These are phyloP conservation scores for Rosa lucieae DNA, from an alignment of 306 rosid species.

Conservation along the genomic window DNA sequence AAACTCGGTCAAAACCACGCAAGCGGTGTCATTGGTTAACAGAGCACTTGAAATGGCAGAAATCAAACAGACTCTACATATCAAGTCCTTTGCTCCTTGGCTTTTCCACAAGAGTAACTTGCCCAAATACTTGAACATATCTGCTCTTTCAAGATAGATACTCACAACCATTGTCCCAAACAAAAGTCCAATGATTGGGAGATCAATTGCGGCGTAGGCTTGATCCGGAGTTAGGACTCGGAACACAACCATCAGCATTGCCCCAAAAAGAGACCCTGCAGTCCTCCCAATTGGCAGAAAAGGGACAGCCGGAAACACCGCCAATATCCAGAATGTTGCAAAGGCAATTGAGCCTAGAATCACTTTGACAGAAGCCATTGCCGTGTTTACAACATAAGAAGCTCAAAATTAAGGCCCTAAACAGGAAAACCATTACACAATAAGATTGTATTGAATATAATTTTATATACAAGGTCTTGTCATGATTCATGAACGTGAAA, in stretches of 20 bases:
- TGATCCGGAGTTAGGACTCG: conserved; percentile 63
- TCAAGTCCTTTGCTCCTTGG: conserved; percentile 77
- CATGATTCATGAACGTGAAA: background rate
- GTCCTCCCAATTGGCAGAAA: conserved; percentile 86
- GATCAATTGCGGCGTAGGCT: conserved; percentile 77
- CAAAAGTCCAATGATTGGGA: conserved; percentile 84
- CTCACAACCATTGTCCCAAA: conserved; percentile 97
- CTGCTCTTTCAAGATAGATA: conserved; percentile 87
- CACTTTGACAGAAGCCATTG: conserved; percentile 66
- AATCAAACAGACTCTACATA: conserved; percentile 71
- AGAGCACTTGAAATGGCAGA: conserved; percentile 84
- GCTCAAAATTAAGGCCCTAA: background rate
- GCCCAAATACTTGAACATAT: conserved; percentile 86
- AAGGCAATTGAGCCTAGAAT: conserved; percentile 76
- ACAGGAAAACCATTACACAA: background rate
- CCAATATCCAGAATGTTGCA: conserved; percentile 76
- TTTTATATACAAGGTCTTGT: background rate
- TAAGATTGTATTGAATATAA: background rate
- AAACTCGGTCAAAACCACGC: conserved; percentile 87
- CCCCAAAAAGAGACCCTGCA: conserved; percentile 89
- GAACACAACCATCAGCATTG: conserved; percentile 80
- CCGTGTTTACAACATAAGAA: conserved; percentile 42
- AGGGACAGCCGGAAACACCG: conserved; percentile 89
- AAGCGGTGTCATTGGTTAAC: conserved; percentile 86
- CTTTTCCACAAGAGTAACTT: conserved; percentile 82